These are phyloP conservation scores for Polytrichum formosum DNA, from an alignment of 225 moss, liverwort and hornwort genomes.

Conservation along the genomic window DNA sequence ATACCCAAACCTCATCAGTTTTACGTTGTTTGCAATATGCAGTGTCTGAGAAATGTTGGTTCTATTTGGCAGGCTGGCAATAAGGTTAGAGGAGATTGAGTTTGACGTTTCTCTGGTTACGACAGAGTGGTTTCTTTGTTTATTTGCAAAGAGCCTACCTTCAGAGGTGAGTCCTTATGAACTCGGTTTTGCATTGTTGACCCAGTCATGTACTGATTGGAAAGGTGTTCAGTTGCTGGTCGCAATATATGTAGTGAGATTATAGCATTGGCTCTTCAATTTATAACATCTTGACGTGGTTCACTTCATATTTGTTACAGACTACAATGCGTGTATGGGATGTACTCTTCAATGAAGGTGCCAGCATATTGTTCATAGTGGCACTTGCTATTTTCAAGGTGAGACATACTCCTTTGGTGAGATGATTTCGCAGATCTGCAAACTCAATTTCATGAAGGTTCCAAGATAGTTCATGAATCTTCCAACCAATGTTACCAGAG, in stretches of 20 bases:
- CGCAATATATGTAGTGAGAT: background rate
- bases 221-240: no score
- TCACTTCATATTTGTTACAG: constrained; percentile 31
- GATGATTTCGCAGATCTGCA: no score
- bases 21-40: no score
- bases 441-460: no score
- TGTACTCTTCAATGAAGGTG: constrained; percentile 95
- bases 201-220: background rate
- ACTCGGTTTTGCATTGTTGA: background rate
- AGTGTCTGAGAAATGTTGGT: constrained; percentile 3
- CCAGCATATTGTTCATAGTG: constrained; percentile 86
- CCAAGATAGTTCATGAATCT: no score
- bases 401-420: background rate
- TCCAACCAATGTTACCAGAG: no score
- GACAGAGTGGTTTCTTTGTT: constrained; percentile 97
- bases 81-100: constrained; percentile 84
- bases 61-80: constrained; percentile 61
- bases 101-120: constrained; percentile 97
- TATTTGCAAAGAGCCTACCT: constrained; percentile 96
- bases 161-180: constrained; percentile 60
- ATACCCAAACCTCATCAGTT: no score
- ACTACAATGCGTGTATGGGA: constrained; percentile 98
- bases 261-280: background rate
- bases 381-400: constrained; percentile 98
- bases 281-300: background rate